Evolutionary conservation across 768 basidiomycete genomes (phyloP).

Genomic region (Gymnopilus dilepis): DNA sequence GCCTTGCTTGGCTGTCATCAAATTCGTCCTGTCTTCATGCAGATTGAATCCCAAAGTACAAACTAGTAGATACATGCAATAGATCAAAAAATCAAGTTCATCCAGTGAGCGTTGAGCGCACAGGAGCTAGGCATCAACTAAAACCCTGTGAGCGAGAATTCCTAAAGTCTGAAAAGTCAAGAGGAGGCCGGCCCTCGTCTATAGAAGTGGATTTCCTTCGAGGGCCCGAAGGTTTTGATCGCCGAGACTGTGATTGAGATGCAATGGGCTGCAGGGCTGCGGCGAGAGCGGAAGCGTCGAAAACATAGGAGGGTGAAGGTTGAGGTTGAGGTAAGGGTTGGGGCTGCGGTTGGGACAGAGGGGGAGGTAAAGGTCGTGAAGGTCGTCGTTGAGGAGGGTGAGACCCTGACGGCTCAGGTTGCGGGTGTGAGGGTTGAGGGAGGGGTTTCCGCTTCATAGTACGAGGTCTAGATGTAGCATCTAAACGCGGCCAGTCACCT

Average conservation of each 20-base stretch:
- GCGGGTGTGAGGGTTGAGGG: slow-evolving; percentile 12
- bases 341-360: slow-evolving; percentile 16
- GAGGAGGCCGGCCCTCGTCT: slow-evolving; percentile 30
- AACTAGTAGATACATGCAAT: slow-evolving; percentile 3
- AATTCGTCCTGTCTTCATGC: not conserved
- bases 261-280: slow-evolving; percentile 23
- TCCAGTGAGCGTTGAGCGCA: slow-evolving; percentile 17
- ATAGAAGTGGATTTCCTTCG: slow-evolving; percentile 33
- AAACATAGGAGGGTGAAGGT: slow-evolving; percentile 15
- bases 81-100: slow-evolving; percentile 8
- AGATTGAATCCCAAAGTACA: slow-evolving; percentile 11
- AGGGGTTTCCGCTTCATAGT: slow-evolving; percentile 35
- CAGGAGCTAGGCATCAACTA: slow-evolving; percentile 18
- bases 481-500: slow-evolving; percentile 59
- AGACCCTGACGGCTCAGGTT: not conserved
- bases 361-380: slow-evolving; percentile 11
- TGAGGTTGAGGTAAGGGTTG: slow-evolving; percentile 9
- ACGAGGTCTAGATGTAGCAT: slow-evolving; percentile 41
- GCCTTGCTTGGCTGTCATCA: not conserved
- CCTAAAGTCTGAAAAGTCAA: slow-evolving; percentile 33
- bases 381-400: not conserved
- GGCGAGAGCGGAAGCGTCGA: slow-evolving; percentile 23
- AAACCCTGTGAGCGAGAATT: slow-evolving; percentile 22
- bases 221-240: slow-evolving; percentile 36
- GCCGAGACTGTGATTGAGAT: slow-evolving; percentile 16